Conservation (phyloP, 805 yeast species). For the Saccharomycopsis sp. region DNA sequence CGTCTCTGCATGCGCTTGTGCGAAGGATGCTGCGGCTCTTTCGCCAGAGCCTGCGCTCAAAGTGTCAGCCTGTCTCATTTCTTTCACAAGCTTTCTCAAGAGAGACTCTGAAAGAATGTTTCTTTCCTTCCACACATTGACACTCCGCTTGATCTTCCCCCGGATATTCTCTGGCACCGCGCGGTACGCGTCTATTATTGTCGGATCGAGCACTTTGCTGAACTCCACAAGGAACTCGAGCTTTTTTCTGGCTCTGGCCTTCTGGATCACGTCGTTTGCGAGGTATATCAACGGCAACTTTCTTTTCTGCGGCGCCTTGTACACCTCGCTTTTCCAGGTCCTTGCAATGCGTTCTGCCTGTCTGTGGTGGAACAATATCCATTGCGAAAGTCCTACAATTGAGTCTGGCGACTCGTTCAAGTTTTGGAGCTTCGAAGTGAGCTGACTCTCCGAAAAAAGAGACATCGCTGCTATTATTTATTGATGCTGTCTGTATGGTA, state of each 20-base stretch:
- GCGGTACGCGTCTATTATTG: slow-evolving; percentile 29
- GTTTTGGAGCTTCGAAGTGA: slow-evolving; percentile 38
- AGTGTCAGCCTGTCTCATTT: slow-evolving; percentile 9
- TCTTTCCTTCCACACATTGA: slow-evolving; percentile 54
- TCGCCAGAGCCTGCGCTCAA: not conserved
- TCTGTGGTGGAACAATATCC: slow-evolving; percentile 64
- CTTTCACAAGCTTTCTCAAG: slow-evolving; percentile 21
- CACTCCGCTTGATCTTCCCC: slow-evolving; percentile 40
- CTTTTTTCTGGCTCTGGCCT: slow-evolving; percentile 56
- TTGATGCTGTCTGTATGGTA: not conserved
- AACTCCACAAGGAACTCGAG: slow-evolving; percentile 54
- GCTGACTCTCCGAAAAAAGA: slow-evolving; percentile 49
- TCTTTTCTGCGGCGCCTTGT: slow-evolving; percentile 32
- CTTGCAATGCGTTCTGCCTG: slow-evolving; percentile 46
- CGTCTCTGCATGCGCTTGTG: not conserved
- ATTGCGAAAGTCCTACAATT: slow-evolving; percentile 67
- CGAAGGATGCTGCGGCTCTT: not conserved
- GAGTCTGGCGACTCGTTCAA: slow-evolving; percentile 61
- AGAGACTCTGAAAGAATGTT: slow-evolving; percentile 33
- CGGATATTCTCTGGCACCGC: slow-evolving; percentile 19
- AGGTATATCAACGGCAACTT: slow-evolving; percentile 58
- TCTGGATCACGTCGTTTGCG: slow-evolving; percentile 78
- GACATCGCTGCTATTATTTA: slow-evolving; percentile 13
- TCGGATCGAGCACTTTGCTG: slow-evolving; percentile 39
- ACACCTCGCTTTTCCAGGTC: slow-evolving; percentile 42